Evolutionary conservation across 176 grass and related monocot species (phyloP), one percentile per base, ranked within the genome.

Genomic region (Oryza coarctata): DNA sequence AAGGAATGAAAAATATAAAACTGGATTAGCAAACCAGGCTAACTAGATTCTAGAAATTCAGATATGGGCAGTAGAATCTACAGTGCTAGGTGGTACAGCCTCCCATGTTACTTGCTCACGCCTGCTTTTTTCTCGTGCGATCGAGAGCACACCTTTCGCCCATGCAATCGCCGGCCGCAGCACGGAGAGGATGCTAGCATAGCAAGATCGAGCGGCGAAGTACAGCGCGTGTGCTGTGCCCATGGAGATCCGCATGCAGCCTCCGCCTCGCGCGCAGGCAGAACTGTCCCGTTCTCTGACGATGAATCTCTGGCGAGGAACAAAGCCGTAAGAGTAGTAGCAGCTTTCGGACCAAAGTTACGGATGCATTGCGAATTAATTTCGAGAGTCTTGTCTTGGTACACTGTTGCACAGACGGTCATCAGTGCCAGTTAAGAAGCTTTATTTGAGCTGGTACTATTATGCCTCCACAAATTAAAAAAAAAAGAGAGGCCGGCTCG

Each of bases 61-160:
- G 27, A 64, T 1, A 30, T 28, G 62, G 62, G 25, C 27, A 29
- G 10, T 64, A 29, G 49, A 52, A 22, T 22, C 62, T 45, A 25
- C 20, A 14, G 47, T n/a, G 18, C 28, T 58, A 58, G 3, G 70
- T 27, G 31, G 8, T 14, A 58, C 47, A 23, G 18, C 29, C 72
- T 74, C 72, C 72, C 72, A 57, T 34, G 70, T 73, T 47, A 47
- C 17, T 9, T 33, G 50, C 71, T 55, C 45, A 34, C 44, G 29
- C 9, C 71, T 55, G 45, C 45, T 74, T 74, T 74, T 57, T 74
- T n/a, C 72, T 55, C 72, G 72, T 74, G 72, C 71, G 71, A 44
- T 58, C 49, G 49, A 22, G 49, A 18, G 7, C 18, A 20, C 32
- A 1, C 15, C 44, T 74, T 52, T 33, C 6, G 28, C 70, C 70